Evolutionary conservation across 1,284 basidiomycete species (phyloP).

Genomic region (Apiotrichum laibachii): DNA sequence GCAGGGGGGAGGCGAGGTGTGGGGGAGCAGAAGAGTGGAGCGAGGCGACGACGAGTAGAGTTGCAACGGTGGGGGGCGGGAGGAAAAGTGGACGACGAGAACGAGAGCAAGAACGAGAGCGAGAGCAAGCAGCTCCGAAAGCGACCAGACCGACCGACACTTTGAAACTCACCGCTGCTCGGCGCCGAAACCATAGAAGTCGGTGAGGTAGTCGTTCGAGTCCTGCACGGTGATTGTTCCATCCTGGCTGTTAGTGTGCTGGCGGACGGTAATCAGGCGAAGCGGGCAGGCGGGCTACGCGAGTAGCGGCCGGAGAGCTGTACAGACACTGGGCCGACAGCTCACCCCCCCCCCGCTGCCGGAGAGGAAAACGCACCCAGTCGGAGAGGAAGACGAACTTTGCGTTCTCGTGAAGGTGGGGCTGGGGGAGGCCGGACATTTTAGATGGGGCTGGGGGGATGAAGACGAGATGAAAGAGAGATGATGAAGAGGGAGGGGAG

Average conservation of each 20-base stretch:
- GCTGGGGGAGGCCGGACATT: slow-evolving; percentile 62
- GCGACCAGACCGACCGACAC: not conserved
- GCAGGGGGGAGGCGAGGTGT: too few species aligned
- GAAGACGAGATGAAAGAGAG: not conserved
- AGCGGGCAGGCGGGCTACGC: too few species aligned
- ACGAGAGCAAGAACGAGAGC: too few species aligned
- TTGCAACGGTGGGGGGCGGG: too few species aligned
- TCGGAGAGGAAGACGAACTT: slow-evolving; percentile 83
- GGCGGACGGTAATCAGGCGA: not conserved
- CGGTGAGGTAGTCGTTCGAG: slow-evolving; percentile 70
- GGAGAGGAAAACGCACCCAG: slow-evolving; percentile 62
- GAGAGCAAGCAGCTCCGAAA: too few species aligned
- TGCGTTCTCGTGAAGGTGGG: slow-evolving; percentile 72
- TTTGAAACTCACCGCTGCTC: slow-evolving; percentile 23
- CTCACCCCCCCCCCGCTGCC: too few species aligned
- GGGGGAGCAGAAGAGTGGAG: too few species aligned
- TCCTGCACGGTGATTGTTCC: slow-evolving; percentile 87
- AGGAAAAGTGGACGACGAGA: too few species aligned
- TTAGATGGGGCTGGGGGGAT: not conserved
- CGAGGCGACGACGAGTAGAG: too few species aligned
- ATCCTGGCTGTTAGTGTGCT: slow-evolving; percentile 57
- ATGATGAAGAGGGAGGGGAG: not conserved
- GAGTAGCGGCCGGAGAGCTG: too few species aligned
- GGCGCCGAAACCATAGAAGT: slow-evolving; percentile 57
- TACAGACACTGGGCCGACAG: too few species aligned